Conservation (phyloP, 345 rosid species). For the Pistacia integerrima region DNA sequence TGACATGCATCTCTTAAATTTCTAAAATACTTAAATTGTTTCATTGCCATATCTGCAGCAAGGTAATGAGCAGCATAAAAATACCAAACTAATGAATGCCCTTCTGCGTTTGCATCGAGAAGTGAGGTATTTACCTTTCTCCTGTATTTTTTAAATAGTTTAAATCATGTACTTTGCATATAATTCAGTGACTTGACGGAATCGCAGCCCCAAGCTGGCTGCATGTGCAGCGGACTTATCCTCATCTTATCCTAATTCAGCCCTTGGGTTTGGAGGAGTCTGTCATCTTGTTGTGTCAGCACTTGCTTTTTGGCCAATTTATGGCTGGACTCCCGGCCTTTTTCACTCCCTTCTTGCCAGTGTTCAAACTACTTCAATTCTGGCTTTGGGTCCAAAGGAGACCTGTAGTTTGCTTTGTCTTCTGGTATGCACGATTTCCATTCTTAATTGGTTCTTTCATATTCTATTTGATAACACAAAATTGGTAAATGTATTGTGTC, state of each 20-base stretch:
- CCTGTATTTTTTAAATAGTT: slow-evolving; percentile 13
- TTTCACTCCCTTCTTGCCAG: slow-evolving; percentile 78
- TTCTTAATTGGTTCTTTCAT: slow-evolving; percentile 12
- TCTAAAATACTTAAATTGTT: slow-evolving; percentile 17
- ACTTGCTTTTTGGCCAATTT: slow-evolving; percentile 91
- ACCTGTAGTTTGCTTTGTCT: slow-evolving; percentile 91
- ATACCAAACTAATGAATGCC: slow-evolving; percentile 87
- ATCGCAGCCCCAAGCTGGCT: slow-evolving; percentile 91
- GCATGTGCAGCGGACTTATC: slow-evolving; percentile 95
- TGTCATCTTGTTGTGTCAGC: slow-evolving; percentile 94
- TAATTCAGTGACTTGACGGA: slow-evolving; percentile 30
- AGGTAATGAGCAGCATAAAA: slow-evolving; percentile 86
- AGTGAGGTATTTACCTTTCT: slow-evolving; percentile 63
- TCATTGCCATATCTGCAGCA: slow-evolving; percentile 53
- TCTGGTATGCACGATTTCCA: slow-evolving; percentile 60
- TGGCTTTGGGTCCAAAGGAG: slow-evolving; percentile 95
- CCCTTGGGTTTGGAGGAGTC: slow-evolving; percentile 92
- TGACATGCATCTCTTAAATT: background rate
- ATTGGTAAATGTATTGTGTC: slow-evolving; percentile 7
- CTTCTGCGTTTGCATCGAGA: slow-evolving; percentile 87
- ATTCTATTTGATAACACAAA: slow-evolving; percentile 9
- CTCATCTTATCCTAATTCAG: slow-evolving; percentile 82
- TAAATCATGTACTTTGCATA: slow-evolving; percentile 9
- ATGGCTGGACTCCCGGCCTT: slow-evolving; percentile 96
- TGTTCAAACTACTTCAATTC: slow-evolving; percentile 68